Evolutionary conservation across 768 basidiomycete genomes (phyloP).

Genomic region (Lactarius trivialis): DNA sequence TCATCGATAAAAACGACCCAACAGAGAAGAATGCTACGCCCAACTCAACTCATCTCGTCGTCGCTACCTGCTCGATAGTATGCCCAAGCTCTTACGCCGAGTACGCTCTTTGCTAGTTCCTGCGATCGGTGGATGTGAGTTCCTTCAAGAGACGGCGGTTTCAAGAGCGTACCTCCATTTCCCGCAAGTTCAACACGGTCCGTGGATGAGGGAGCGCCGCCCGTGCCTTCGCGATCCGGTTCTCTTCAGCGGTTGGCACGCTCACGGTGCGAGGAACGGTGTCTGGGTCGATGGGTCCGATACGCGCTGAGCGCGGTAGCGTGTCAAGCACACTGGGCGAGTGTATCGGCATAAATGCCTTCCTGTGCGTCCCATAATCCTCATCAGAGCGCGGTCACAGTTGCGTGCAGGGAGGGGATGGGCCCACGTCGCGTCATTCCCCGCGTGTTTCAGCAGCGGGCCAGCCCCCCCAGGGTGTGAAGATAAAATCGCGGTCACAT

Average conservation of each 20-base stretch:
- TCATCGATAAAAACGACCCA: not conserved
- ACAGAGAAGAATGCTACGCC: not conserved
- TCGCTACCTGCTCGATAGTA: slow-evolving; percentile 29
- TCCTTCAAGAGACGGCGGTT: not conserved
- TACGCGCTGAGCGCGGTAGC: slow-evolving; percentile 26
- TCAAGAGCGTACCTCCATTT: slow-evolving; percentile 25
- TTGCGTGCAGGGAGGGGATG: not conserved
- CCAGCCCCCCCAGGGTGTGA: slow-evolving; percentile 59
- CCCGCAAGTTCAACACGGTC: slow-evolving; percentile 28
- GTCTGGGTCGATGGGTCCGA: slow-evolving; percentile 28
- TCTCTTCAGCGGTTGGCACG: slow-evolving; percentile 28
- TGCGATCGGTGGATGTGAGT: slow-evolving; percentile 5
- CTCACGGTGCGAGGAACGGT: slow-evolving; percentile 23
- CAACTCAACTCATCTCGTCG: slow-evolving; percentile 25
- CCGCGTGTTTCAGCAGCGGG: slow-evolving; percentile 84
- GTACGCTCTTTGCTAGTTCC: slow-evolving; percentile 27
- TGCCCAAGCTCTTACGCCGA: slow-evolving; percentile 28
- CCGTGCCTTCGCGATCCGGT: slow-evolving; percentile 26
- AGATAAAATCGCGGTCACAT: slow-evolving; percentile 19
- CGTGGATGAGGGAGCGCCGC: slow-evolving; percentile 25
- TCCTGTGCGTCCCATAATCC: slow-evolving; percentile 9
- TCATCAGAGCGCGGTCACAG: slow-evolving; percentile 5
- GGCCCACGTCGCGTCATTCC: slow-evolving; percentile 80
- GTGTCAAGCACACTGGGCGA: slow-evolving; percentile 20
- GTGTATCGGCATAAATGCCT: slow-evolving; percentile 24